Percentiles rank a stretch among this genome's conserved stretches.
Evolutionary conservation across 169 alveolate genomes (phyloP).

Genomic region (Eimeria necatrix): DNA sequence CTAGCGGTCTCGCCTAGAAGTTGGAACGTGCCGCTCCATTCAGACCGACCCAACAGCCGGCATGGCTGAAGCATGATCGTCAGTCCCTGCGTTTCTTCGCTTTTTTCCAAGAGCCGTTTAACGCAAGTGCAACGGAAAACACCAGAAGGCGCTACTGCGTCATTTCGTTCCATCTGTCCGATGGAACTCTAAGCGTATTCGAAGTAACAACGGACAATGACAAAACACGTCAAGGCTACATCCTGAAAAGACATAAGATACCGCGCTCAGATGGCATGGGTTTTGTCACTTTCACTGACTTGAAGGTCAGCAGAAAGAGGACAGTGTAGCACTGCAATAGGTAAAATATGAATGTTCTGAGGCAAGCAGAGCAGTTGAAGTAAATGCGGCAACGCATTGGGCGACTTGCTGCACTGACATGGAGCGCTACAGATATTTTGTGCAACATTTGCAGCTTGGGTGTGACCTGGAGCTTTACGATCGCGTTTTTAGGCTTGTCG

Average conservation of each 20-base stretch:
- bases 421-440: too few species aligned
- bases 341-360: too few species aligned
- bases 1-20: background rate
- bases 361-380: too few species aligned
- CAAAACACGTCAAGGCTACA: constrained; percentile 92
- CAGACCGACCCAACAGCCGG: constrained; percentile 93
- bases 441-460: constrained; percentile 80
- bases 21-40: background rate
- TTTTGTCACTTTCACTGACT: constrained; percentile 88
- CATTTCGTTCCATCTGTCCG: constrained; percentile 90
- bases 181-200: constrained; percentile 91
- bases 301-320: constrained; percentile 79
- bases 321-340: too few species aligned
- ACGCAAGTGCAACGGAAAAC: constrained; percentile 91
- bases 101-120: constrained; percentile 93
- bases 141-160: constrained; percentile 91
- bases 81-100: constrained; percentile 91
- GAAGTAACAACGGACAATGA: constrained; percentile 91
- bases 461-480: constrained; percentile 89
- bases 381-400: too few species aligned
- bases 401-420: too few species aligned
- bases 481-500: constrained; percentile 90
- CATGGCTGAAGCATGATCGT: constrained; percentile 94
- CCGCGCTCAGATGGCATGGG: constrained; percentile 87
- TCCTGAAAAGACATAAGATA: constrained; percentile 89